phyloP scores from a whole-genome alignment of 2,329 filamentous ascomycete genomes.

The Magnaporthiopsis poae region DNA sequence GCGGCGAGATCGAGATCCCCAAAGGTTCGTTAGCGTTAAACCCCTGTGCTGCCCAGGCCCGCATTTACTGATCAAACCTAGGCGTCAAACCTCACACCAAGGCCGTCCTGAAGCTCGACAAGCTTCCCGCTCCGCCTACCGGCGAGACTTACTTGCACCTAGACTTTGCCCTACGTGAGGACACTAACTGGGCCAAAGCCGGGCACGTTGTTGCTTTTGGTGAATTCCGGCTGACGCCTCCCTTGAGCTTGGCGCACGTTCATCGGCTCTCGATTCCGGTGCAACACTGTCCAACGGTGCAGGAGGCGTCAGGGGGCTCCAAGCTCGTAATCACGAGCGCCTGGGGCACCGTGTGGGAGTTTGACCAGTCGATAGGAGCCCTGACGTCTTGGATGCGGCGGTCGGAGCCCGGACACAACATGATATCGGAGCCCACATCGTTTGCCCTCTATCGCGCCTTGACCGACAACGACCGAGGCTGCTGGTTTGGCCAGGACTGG shows the following conservation, averaged over 20 bases:
- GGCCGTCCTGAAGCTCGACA: conserved; percentile 24
- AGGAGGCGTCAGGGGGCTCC: neutral
- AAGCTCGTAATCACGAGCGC: conserved; percentile 24
- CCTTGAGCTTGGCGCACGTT: conserved; percentile 13
- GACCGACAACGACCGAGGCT: conserved; percentile 55
- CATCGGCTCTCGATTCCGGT: neutral
- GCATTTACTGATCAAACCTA: conserved; percentile 11
- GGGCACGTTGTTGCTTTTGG: conserved; percentile 44
- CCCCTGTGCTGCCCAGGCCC: neutral
- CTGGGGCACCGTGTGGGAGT: conserved; percentile 30
- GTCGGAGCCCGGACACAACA: conserved; percentile 20
- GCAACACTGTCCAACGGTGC: conserved; percentile 1
- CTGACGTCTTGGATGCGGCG: conserved; percentile 32
- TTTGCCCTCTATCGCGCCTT: conserved; percentile 54
- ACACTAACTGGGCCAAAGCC: conserved; percentile 40
- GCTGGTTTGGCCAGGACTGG: conserved; percentile 49
- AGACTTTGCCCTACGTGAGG: conserved; percentile 32
- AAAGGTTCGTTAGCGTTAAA: conserved; percentile 21
- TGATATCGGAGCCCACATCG: conserved; percentile 34
- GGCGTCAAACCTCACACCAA: conserved; percentile 34
- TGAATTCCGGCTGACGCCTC: conserved; percentile 29
- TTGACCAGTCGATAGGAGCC: conserved; percentile 33
- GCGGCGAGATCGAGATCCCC: conserved; percentile 30
- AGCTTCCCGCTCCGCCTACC: conserved; percentile 19
- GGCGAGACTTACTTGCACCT: conserved; percentile 39